Conservation (phyloP, 129 eudicot genomes). For the Flaveria ramosissima region DNA sequence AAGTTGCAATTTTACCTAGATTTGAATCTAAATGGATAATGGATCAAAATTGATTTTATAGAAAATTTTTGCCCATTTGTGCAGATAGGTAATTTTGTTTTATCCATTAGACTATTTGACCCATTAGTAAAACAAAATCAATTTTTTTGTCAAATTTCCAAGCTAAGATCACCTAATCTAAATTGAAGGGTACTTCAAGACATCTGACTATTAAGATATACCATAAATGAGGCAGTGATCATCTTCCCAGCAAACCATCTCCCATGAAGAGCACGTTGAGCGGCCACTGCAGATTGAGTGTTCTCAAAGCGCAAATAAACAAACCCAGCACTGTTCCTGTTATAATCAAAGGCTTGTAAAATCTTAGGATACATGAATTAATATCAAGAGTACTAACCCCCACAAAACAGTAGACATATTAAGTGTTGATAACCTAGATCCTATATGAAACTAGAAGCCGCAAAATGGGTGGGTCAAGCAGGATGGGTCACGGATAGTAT, state of each 20-base stretch:
- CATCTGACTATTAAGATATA: conserved; percentile 24
- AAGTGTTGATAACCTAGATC: no score
- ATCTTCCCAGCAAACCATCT: conserved; percentile 97
- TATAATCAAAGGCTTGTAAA: background rate
- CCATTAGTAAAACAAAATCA: background rate
- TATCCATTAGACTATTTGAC: background rate
- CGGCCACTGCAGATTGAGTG: conserved; percentile 60
- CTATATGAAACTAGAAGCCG: no score
- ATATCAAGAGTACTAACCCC: background rate
- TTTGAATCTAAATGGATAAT: background rate
- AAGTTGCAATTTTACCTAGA: background rate
- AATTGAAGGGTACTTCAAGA: background rate
- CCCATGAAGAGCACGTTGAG: conserved; percentile 83
- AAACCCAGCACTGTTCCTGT: conserved; percentile 73
- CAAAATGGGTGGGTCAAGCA: no score
- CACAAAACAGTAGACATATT: background rate
- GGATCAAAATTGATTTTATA: background rate
- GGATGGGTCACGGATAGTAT: no score
- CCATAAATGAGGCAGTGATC: conserved; percentile 89
- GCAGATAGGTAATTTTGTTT: background rate
- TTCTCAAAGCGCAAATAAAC: conserved; percentile 79
- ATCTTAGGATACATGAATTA: conserved; percentile 7
- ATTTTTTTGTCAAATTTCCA: background rate
- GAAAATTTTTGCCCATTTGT: no score
- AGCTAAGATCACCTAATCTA: no score